Percentiles rank a stretch among this genome's conserved stretches.
Conservation (phyloP, 441 rosid species). For the Adansonia grandidieri region DNA sequence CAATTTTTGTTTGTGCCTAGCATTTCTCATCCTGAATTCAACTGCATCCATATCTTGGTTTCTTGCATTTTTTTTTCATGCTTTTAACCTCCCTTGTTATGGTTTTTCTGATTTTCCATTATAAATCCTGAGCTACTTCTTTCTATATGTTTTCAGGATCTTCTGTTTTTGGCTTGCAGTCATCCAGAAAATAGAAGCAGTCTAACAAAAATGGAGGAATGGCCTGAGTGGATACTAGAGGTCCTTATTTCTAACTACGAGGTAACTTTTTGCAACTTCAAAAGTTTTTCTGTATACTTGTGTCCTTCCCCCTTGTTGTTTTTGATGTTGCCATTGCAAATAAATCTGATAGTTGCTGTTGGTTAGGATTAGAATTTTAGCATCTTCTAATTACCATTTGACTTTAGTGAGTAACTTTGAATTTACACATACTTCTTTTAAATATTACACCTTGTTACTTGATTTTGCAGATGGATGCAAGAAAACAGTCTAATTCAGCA, state of each 20-base stretch:
- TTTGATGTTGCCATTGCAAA: constrained; percentile 13
- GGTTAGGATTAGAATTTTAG: constrained; percentile 14
- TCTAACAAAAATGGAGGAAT: constrained; percentile 95
- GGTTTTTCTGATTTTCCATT: constrained; percentile 26
- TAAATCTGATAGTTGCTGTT: constrained; percentile 2
- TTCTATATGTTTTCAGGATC: constrained; percentile 92
- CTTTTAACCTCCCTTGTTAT: constrained; percentile 31
- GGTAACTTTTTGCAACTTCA: constrained; percentile 48
- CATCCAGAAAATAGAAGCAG: constrained; percentile 95
- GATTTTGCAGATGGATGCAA: constrained; percentile 69
- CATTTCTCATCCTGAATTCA: constrained; percentile 18
- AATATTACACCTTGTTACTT: constrained; percentile 30
- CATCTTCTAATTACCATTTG: constrained; percentile 18
- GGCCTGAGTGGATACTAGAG: constrained; percentile 99
- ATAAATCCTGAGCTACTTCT: constrained; percentile 55
- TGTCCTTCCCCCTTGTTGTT: constrained; percentile 12
- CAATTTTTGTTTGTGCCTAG: constrained; percentile 15
- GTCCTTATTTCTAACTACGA: constrained; percentile 88
- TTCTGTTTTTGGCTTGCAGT: constrained; percentile 99
- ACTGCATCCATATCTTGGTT: constrained; percentile 17
- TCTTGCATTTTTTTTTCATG: constrained; percentile 24
- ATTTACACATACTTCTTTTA: constrained; percentile 11
- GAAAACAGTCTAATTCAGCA: constrained; percentile 51
- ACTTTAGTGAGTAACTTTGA: constrained; percentile 8
- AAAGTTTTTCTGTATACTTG: constrained; percentile 13